Evolutionary conservation across 2,329 filamentous ascomycete genomes (phyloP).

Genomic region (Talaromyces sp.): DNA sequence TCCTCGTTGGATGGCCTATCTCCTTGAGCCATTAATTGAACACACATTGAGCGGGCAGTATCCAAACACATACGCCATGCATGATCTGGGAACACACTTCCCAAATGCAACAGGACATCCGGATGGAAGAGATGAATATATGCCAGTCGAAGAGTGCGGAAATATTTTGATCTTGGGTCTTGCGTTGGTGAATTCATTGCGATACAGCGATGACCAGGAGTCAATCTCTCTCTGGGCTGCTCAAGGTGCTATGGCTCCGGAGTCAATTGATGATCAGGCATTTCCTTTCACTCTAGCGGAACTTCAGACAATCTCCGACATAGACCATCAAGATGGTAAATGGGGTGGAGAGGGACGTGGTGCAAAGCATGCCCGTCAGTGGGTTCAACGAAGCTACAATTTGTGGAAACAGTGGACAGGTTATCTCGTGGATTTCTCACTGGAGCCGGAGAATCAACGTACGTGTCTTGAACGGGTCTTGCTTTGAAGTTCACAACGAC

Average conservation of each 20-base stretch:
- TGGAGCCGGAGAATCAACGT: slow-evolving; percentile 71
- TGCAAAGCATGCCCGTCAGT: slow-evolving; percentile 56
- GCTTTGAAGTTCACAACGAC: not conserved
- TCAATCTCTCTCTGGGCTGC: slow-evolving; percentile 59
- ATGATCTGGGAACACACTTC: slow-evolving; percentile 53
- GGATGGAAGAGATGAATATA: slow-evolving; percentile 53
- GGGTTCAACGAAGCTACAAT: slow-evolving; percentile 66
- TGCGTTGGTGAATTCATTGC: slow-evolving; percentile 70
- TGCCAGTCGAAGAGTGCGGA: slow-evolving; percentile 60
- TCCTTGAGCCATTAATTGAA: slow-evolving; percentile 75
- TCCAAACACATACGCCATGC: slow-evolving; percentile 61
- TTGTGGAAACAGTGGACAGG: slow-evolving; percentile 75
- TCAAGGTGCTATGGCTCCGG: slow-evolving; percentile 28
- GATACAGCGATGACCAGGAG: slow-evolving; percentile 56
- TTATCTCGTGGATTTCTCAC: slow-evolving; percentile 70
- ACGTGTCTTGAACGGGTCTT: slow-evolving; percentile 23
- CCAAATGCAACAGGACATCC: slow-evolving; percentile 55
- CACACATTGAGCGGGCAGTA: slow-evolving; percentile 80
- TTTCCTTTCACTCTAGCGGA: slow-evolving; percentile 48
- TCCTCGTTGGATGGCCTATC: slow-evolving; percentile 72
- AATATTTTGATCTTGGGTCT: slow-evolving; percentile 81
- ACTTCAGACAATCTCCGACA: slow-evolving; percentile 49
- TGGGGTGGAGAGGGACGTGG: slow-evolving; percentile 58
- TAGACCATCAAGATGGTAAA: slow-evolving; percentile 58
- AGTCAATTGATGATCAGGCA: slow-evolving; percentile 24